Evolutionary conservation across 345 rosid genomes (phyloP).

Genomic region (Populus ilicifolia): DNA sequence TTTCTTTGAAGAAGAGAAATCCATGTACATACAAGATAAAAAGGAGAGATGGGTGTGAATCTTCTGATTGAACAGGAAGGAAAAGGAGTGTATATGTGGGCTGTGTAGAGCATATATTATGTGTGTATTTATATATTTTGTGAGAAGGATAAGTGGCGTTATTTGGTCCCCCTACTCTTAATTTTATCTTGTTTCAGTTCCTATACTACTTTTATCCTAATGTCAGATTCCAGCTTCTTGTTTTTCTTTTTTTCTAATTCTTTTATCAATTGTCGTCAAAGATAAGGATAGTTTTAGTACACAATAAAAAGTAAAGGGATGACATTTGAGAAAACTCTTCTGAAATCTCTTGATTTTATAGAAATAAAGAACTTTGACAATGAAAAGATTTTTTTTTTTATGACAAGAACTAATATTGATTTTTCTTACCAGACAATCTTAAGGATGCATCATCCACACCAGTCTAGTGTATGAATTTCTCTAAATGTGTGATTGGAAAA

Average conservation of each 20-base stretch:
- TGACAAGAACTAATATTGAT: too few species aligned
- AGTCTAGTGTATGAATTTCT: too few species aligned
- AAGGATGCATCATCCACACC: too few species aligned
- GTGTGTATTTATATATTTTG: background rate
- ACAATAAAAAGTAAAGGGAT: too few species aligned
- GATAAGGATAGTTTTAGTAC: too few species aligned
- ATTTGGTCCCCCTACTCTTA: background rate
- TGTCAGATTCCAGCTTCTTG: background rate
- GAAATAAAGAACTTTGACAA: too few species aligned
- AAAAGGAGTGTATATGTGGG: background rate
- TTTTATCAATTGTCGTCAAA: background rate
- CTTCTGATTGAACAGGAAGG: background rate
- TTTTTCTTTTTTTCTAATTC: background rate
- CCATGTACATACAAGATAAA: slow-evolving; percentile 1
- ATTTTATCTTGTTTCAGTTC: background rate
- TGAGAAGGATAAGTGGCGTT: background rate
- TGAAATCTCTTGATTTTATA: too few species aligned
- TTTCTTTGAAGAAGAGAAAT: slow-evolving; percentile 10
- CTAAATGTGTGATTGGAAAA: too few species aligned
- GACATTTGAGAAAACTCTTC: too few species aligned
- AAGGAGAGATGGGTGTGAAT: background rate
- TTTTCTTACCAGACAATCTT: too few species aligned
- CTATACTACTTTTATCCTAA: background rate
- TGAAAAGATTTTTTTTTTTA: too few species aligned
- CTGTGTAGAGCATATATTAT: background rate